A percentile compares a stretch with the other conserved stretches of the same genome.
Conservation (phyloP, 345 rosid genomes). For the Abelmoschus esculentus region DNA sequence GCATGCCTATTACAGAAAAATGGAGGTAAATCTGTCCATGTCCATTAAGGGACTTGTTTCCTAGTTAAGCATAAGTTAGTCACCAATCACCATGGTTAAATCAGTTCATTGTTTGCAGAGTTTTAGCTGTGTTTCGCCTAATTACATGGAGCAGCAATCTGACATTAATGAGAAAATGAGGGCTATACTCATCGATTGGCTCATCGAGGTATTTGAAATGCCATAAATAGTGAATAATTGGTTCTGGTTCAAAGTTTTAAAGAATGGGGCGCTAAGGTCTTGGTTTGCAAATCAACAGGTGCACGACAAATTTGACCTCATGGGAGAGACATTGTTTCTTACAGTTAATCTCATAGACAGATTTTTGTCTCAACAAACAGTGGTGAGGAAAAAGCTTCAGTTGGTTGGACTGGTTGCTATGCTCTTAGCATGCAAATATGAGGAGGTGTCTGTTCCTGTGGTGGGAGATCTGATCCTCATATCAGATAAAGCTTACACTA, state of each 20-base stretch:
- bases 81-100: neutral
- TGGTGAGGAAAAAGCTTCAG: slow-evolving; percentile 4
- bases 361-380: slow-evolving; percentile 55
- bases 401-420: slow-evolving; percentile 85
- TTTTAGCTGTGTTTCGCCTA: slow-evolving; percentile 37
- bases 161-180: slow-evolving; percentile 91
- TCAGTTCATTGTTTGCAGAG: slow-evolving; percentile 53
- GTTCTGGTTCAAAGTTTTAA: no score
- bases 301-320: neutral
- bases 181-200: slow-evolving; percentile 87
- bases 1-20: slow-evolving; percentile 41
- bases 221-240: neutral
- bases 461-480: slow-evolving; percentile 76
- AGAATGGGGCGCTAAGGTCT: neutral
- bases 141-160: slow-evolving; percentile 42
- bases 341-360: slow-evolving; percentile 82
- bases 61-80: slow-evolving; percentile 16
- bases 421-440: slow-evolving; percentile 94
- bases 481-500: slow-evolving; percentile 80
- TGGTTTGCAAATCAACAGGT: neutral
- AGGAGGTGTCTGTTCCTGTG: slow-evolving; percentile 84
- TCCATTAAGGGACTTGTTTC: neutral
- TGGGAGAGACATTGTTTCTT: slow-evolving; percentile 32
- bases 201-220: slow-evolving; percentile 54
- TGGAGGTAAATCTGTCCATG: slow-evolving; percentile 46